These are phyloP conservation scores for Globisporangium cederbergense DNA, from an alignment of 352 stramenopile species.

Conservation along the genomic window DNA sequence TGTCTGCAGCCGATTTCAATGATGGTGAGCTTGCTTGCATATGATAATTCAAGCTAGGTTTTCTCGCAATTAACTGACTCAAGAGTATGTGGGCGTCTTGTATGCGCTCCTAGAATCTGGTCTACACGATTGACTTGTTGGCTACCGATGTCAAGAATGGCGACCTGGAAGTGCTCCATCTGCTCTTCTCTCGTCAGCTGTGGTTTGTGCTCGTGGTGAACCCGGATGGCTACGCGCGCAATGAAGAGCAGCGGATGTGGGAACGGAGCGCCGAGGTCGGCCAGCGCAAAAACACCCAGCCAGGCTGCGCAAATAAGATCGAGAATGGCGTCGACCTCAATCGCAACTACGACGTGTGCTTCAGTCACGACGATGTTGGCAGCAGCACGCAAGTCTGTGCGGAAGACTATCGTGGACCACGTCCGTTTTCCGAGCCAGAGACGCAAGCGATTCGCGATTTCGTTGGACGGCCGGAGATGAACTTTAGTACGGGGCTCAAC, in stretches of 20 bases:
- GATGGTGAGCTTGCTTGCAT: constrained; percentile 49
- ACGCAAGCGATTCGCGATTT: constrained; percentile 68
- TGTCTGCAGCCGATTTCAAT: constrained; percentile 72
- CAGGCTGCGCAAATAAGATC: constrained; percentile 26
- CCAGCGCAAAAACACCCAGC: constrained; percentile 67
- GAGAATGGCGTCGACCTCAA: constrained; percentile 78
- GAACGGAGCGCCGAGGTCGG: constrained; percentile 29
- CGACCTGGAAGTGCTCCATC: constrained; percentile 41
- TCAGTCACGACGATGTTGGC: constrained; percentile 50
- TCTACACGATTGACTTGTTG: constrained; percentile 82
- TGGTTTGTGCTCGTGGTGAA: constrained; percentile 87
- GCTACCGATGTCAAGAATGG: constrained; percentile 54
- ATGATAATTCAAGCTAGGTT: neutral
- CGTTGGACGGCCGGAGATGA: constrained; percentile 42
- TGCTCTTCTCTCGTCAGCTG: constrained; percentile 67
- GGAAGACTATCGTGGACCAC: constrained; percentile 69
- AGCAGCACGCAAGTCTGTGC: constrained; percentile 64
- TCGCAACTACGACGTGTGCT: constrained; percentile 85
- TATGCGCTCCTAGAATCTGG: constrained; percentile 44
- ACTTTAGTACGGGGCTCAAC: constrained; percentile 70
- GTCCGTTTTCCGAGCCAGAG: constrained; percentile 79
- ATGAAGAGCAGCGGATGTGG: constrained; percentile 64
- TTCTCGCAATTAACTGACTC: neutral
- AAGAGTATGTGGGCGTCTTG: neutral
- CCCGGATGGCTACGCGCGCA: constrained; percentile 77